phyloP scores from a whole-genome alignment of 768 basidiomycete species.

The Lactarius trivialis region DNA sequence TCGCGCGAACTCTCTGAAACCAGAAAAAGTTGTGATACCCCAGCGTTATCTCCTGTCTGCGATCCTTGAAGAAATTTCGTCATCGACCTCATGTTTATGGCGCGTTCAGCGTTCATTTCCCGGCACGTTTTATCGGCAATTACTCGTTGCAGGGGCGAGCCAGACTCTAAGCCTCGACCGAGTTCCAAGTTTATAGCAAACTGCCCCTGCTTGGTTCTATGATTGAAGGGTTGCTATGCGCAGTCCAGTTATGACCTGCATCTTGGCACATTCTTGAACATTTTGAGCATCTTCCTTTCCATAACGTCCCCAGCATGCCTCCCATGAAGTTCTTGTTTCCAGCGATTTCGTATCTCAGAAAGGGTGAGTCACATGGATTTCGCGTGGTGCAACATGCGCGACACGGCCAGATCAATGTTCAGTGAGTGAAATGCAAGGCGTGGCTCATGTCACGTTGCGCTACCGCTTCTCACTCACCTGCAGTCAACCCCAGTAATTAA shows the following conservation, averaged over 20 bases:
- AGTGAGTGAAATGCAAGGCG: slow-evolving; percentile 17
- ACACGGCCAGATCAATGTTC: slow-evolving; percentile 17
- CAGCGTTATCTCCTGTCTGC: neutral
- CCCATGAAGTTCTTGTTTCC: neutral
- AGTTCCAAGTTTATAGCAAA: slow-evolving; percentile 1
- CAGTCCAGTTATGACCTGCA: slow-evolving; percentile 2
- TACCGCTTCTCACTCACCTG: slow-evolving; percentile 11
- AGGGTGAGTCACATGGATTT: slow-evolving; percentile 17
- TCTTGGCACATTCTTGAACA: neutral
- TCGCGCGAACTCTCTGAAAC: neutral
- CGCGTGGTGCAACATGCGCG: slow-evolving; percentile 18
- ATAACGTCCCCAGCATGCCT: neutral
- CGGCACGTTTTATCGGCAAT: slow-evolving; percentile 18
- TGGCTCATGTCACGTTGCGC: slow-evolving; percentile 5
- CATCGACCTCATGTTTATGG: slow-evolving; percentile 21
- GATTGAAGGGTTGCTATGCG: slow-evolving; percentile 15
- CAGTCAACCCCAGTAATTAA: slow-evolving; percentile 9
- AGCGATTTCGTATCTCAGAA: neutral
- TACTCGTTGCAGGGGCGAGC: slow-evolving; percentile 11
- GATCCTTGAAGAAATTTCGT: slow-evolving; percentile 8
- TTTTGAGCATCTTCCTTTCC: slow-evolving; percentile 1
- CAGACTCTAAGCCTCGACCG: slow-evolving; percentile 4
- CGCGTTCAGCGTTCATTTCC: slow-evolving; percentile 10
- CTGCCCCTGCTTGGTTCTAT: neutral
- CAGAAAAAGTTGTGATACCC: neutral